These are phyloP conservation scores for Pseudocercospora eumusae DNA, from an alignment of 2,329 filamentous ascomycete species.

Conservation along the genomic window DNA sequence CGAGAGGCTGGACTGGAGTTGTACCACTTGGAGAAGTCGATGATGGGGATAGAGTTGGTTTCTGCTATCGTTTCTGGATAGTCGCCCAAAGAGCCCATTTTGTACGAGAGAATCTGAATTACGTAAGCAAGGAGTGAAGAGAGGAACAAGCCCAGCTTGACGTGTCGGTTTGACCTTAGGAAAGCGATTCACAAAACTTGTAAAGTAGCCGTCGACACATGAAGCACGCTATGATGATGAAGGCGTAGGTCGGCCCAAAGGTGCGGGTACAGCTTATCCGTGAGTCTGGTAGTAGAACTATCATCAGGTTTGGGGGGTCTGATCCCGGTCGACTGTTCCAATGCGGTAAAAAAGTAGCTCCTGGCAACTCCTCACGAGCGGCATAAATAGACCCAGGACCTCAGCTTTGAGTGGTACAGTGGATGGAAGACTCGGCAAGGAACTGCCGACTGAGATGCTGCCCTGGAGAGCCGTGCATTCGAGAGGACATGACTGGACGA, in stretches of 20 bases:
- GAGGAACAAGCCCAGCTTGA: neutral
- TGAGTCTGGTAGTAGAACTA: neutral
- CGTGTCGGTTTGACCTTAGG: neutral
- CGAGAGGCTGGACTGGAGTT: conserved; percentile 1
- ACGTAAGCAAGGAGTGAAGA: neutral
- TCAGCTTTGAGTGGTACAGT: neutral
- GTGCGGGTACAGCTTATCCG: neutral
- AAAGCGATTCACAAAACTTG: neutral
- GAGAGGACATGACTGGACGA: neutral
- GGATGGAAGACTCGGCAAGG: neutral
- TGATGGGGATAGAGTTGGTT: conserved; percentile 23
- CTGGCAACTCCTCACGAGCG: no score
- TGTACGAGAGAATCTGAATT: neutral
- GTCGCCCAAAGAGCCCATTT: conserved; percentile 3
- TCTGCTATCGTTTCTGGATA: neutral
- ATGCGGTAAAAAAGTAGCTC: neutral
- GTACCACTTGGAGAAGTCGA: conserved; percentile 30
- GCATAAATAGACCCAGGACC: neutral
- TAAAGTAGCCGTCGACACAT: neutral
- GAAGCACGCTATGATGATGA: neutral
- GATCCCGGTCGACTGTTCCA: neutral
- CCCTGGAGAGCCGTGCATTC: neutral
- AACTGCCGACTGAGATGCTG: neutral
- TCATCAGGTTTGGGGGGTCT: neutral
- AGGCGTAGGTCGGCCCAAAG: neutral